Percentiles rank a stretch among this genome's conserved stretches.
phyloP scores from a whole-genome alignment of 1,284 basidiomycete species.

The Phylloboletellus chloephorus region DNA sequence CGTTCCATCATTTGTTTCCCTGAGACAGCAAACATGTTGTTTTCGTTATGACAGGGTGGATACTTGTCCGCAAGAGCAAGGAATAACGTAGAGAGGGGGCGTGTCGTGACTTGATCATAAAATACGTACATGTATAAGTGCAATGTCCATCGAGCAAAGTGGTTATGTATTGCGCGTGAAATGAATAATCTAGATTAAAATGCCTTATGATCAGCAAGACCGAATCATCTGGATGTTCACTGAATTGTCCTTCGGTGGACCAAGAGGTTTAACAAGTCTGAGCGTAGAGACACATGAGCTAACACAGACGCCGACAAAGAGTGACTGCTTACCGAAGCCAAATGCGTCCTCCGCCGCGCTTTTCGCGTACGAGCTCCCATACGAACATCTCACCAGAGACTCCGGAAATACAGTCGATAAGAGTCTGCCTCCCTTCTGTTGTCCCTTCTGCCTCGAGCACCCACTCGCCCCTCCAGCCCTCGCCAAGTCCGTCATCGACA shows the following conservation, averaged over 20 bases:
- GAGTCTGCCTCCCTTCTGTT: slow-evolving; percentile 51
- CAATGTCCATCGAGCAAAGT: slow-evolving; percentile 12
- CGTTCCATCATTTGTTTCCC: background rate
- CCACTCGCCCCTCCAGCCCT: slow-evolving; percentile 73
- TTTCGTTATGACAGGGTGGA: slow-evolving; percentile 5
- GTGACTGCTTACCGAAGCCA: slow-evolving; percentile 55
- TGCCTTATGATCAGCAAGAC: slow-evolving; percentile 20
- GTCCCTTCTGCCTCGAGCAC: slow-evolving; percentile 71
- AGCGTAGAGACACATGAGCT: background rate
- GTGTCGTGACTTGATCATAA: slow-evolving; percentile 4
- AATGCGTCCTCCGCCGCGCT: slow-evolving; percentile 50
- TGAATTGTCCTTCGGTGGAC: slow-evolving; percentile 20
- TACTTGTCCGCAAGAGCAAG: slow-evolving; percentile 17
- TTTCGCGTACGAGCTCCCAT: slow-evolving; percentile 62
- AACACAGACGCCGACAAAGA: background rate
- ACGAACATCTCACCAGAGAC: slow-evolving; percentile 32
- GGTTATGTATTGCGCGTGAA: slow-evolving; percentile 8
- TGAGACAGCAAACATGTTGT: background rate
- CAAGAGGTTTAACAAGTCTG: slow-evolving; percentile 24
- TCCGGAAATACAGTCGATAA: slow-evolving; percentile 51
- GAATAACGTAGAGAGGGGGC: slow-evolving; percentile 12
- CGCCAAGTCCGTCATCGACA: slow-evolving; percentile 43
- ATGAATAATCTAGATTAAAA: slow-evolving; percentile 20
- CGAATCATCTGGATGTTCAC: slow-evolving; percentile 21
- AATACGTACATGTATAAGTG: slow-evolving; percentile 17